These are phyloP conservation scores for Syzygium syzygioides DNA, from an alignment of 441 rosid species.

Conservation along the genomic window DNA sequence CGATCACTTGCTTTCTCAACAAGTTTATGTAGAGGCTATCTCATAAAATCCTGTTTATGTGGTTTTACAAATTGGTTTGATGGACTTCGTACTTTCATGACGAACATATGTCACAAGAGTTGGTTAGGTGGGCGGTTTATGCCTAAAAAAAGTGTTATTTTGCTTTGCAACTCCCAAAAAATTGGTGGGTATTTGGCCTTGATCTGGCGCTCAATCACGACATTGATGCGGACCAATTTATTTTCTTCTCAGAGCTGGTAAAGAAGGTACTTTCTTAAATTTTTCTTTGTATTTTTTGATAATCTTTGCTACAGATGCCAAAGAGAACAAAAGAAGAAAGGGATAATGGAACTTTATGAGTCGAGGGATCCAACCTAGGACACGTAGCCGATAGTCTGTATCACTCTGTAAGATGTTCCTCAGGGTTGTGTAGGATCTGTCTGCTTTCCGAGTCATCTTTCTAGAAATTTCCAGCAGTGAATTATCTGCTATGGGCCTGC, in stretches of 20 bases:
- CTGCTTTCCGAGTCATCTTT: not conserved
- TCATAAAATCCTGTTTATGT: not conserved
- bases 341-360: not conserved
- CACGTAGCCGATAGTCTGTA: not conserved
- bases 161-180: constrained; percentile 86
- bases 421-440: not conserved
- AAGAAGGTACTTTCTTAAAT: constrained; percentile 47
- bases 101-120: constrained; percentile 93
- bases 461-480: not conserved
- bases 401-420: not conserved
- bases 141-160: constrained; percentile 98
- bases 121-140: constrained; percentile 98
- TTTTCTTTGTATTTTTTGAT: not conserved
- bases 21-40: constrained; percentile 13
- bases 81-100: constrained; percentile 95
- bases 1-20: too few relatives aligned
- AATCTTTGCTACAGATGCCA: not conserved
- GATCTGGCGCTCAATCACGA: constrained; percentile 97
- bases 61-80: constrained; percentile 86
- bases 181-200: constrained; percentile 99
- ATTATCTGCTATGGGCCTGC: not conserved
- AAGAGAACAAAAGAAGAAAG: too few relatives aligned
- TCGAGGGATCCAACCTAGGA: not conserved
- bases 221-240: constrained; percentile 96
- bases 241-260: constrained; percentile 70